Evolutionary conservation across 179 eudicot species (phyloP).

Genomic region (Beta corolliflora): DNA sequence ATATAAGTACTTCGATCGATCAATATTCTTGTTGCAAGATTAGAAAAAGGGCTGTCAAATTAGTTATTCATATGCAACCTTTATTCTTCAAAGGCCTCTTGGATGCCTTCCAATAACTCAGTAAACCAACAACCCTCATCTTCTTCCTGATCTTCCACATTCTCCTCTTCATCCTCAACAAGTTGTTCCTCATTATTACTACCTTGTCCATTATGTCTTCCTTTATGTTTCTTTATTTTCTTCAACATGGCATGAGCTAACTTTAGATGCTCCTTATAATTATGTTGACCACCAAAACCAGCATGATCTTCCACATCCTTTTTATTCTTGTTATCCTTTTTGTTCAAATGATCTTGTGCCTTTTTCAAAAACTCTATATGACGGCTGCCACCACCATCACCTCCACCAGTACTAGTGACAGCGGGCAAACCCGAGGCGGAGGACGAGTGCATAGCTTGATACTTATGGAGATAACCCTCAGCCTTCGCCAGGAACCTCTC

Average conservation of each 20-base stretch:
- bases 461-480: constrained; percentile 1
- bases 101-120: constrained; percentile 5
- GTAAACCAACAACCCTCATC: constrained; percentile 1
- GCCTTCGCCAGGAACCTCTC: constrained; percentile 19
- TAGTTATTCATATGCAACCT: neutral
- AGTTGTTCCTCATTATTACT: neutral
- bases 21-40: neutral
- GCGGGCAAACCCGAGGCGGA: neutral
- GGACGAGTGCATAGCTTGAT: neutral
- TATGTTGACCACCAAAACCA: neutral
- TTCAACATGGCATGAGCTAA: constrained; percentile 10
- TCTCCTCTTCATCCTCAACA: neutral
- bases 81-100: neutral
- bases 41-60: neutral
- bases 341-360: neutral
- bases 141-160: neutral
- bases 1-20: neutral
- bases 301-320: neutral
- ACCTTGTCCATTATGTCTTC: neutral
- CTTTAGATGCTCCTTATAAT: neutral
- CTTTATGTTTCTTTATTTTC: constrained; percentile 13
- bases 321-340: neutral
- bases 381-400: constrained; percentile 1
- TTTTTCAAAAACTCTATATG: constrained; percentile 8
- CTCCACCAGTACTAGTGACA: neutral